These are phyloP conservation scores for Serendipita sp. DNA, from an alignment of 1,284 basidiomycete genomes.

Conservation along the genomic window DNA sequence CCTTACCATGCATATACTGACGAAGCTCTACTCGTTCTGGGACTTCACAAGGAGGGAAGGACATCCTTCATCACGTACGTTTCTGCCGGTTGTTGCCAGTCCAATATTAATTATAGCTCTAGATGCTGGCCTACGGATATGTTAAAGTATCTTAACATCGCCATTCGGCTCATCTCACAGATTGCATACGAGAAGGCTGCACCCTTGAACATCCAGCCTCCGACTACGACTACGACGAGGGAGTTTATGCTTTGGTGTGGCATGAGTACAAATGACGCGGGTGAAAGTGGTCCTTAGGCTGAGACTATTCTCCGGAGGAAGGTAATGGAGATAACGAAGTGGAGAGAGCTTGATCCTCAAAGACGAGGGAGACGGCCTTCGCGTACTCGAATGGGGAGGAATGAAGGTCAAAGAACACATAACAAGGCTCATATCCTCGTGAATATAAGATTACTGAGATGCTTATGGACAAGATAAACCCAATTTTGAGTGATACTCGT, in stretches of 20 bases:
- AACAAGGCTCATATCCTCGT: too few species aligned
- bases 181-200: constrained; percentile 27
- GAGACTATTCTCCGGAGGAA: constrained; percentile 13
- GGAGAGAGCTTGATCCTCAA: constrained; percentile 14
- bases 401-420: constrained; percentile 20
- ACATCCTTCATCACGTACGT: constrained; percentile 30
- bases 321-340: constrained; percentile 12
- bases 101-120: constrained; percentile 3
- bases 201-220: constrained; percentile 24
- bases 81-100: constrained; percentile 6
- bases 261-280: constrained; percentile 16
- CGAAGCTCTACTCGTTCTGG: constrained; percentile 20
- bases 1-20: constrained; percentile 21
- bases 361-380: constrained; percentile 18
- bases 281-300: constrained; percentile 16
- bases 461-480: too few species aligned
- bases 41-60: constrained; percentile 28
- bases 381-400: constrained; percentile 27
- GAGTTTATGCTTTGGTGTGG: constrained; percentile 35
- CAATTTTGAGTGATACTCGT: too few species aligned
- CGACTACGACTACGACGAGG: constrained; percentile 29
- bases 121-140: constrained; percentile 33
- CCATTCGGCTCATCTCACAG: constrained; percentile 33
- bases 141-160: constrained; percentile 26
- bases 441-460: too few species aligned